phyloP scores from a whole-genome alignment of 495 filamentous ascomycete species.

The Chlorociboria aeruginascens region DNA sequence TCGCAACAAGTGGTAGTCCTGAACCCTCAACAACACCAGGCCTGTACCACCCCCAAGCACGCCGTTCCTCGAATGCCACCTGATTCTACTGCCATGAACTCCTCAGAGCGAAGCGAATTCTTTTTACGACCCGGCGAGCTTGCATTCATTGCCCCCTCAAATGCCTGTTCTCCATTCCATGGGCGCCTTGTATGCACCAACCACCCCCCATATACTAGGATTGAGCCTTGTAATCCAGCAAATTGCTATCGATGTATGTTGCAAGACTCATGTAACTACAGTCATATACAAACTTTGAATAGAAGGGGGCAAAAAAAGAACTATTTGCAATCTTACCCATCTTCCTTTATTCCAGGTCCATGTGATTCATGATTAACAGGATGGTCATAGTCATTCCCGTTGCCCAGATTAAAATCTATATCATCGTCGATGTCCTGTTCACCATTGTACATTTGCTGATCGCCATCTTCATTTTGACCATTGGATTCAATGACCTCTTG shows the following conservation, averaged over 20 bases:
- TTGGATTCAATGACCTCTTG: constrained; percentile 12
- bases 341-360: constrained; percentile 76
- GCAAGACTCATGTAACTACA: neutral
- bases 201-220: no score
- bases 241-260: neutral
- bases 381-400: constrained; percentile 27
- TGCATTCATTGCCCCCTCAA: no score
- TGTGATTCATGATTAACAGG: constrained; percentile 12
- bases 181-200: no score
- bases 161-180: no score
- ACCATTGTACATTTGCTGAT: constrained; percentile 27
- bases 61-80: no score
- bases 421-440: constrained; percentile 49
- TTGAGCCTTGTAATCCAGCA: no score
- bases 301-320: constrained; percentile 19
- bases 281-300: constrained; percentile 5
- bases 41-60: neutral
- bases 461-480: constrained; percentile 34
- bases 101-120: no score
- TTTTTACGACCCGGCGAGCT: no score
- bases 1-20: neutral
- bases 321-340: constrained; percentile 72
- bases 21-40: neutral
- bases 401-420: constrained; percentile 42
- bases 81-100: no score